A percentile compares a stretch with the other conserved stretches of the same genome.
phyloP scores from a whole-genome alignment of 768 basidiomycete genomes.

The Pulveroboletus sp. region DNA sequence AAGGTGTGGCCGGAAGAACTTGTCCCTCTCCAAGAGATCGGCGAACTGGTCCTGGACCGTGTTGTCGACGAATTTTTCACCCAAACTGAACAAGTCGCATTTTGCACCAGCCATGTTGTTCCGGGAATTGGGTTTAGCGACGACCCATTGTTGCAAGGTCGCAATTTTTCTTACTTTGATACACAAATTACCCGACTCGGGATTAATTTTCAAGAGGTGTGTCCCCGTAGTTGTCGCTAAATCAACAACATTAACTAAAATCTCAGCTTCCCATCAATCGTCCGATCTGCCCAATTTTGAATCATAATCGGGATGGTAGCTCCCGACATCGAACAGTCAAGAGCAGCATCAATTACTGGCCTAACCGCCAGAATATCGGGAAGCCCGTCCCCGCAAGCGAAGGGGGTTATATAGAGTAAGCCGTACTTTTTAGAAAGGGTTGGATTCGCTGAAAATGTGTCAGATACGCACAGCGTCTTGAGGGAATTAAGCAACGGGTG shows the following conservation, averaged over 20 bases:
- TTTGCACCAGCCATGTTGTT: conserved; percentile 65
- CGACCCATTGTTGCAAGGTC: conserved; percentile 78
- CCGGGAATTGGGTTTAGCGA: conserved; percentile 71
- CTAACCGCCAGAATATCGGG: conserved; percentile 61
- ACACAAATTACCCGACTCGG: conserved; percentile 82
- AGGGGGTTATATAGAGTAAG: conserved; percentile 62
- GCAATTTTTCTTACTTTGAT: conserved; percentile 87
- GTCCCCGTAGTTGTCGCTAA: background rate
- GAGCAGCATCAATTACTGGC: conserved; percentile 74
- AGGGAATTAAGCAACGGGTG: conserved; percentile 56
- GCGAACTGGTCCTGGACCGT: conserved; percentile 66
- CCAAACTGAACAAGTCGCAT: conserved; percentile 87
- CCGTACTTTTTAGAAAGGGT: background rate
- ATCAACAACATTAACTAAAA: background rate
- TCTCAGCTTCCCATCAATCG: conserved; percentile 76
- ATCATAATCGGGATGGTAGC: conserved; percentile 63
- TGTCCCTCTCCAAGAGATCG: conserved; percentile 74
- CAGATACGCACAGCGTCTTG: conserved; percentile 49
- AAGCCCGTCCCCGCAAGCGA: conserved; percentile 45
- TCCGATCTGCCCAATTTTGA: conserved; percentile 72
- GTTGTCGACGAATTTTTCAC: conserved; percentile 76
- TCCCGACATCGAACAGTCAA: conserved; percentile 56
- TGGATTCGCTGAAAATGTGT: conserved; percentile 7
- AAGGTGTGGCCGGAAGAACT: conserved; percentile 84
- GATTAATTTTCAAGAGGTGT: conserved; percentile 70